Conservation (phyloP, 73 alveolate species). For the Symbiodinium natans region DNA sequence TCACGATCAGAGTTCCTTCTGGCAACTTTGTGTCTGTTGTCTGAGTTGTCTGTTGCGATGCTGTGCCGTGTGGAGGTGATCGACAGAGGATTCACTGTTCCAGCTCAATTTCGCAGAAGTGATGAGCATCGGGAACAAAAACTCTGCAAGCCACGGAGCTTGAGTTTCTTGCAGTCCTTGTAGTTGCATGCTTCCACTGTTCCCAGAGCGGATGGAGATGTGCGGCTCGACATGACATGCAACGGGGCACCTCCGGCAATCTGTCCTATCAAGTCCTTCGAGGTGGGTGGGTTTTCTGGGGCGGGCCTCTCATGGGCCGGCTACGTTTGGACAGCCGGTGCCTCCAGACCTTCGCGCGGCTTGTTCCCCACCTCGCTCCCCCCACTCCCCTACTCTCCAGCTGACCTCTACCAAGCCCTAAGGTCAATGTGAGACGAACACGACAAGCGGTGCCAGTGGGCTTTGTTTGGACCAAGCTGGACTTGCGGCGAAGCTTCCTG, state of each 20-base stretch:
- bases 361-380: not conserved
- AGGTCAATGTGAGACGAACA: conserved; percentile 11
- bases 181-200: not conserved
- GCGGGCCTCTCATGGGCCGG: conserved; percentile 25
- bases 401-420: too few relatives aligned
- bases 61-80: not conserved
- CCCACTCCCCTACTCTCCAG: too few relatives aligned
- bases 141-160: not conserved
- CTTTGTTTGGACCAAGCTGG: conserved; percentile 22
- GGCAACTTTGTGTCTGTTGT: not conserved
- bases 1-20: not conserved
- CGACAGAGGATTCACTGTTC: not conserved
- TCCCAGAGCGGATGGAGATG: too few relatives aligned
- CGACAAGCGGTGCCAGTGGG: conserved; percentile 10
- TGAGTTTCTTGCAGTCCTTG: too few relatives aligned
- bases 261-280: not conserved
- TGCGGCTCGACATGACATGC: too few relatives aligned
- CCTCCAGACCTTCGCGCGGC: not conserved
- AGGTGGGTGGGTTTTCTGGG: not conserved
- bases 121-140: not conserved
- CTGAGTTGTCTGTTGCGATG: too few relatives aligned
- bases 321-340: not conserved
- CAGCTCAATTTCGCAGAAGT: not conserved
- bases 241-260: too few relatives aligned
- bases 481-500: conserved; percentile 39